phyloP scores from a whole-genome alignment of 2,329 filamentous ascomycete species.

The Thielaviopsis ethacetica region DNA sequence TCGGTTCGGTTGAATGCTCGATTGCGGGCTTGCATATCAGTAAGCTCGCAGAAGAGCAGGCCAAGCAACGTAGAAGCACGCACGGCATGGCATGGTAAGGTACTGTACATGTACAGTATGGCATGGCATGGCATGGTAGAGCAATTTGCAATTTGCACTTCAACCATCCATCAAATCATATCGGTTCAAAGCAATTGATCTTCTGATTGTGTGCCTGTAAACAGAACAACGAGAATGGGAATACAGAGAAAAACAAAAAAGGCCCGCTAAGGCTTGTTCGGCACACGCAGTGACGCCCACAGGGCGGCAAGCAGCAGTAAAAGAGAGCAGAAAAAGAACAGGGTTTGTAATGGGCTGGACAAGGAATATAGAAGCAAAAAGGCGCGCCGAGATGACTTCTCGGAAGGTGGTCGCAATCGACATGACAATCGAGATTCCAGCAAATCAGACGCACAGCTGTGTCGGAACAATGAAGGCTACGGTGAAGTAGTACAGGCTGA shows the following conservation, averaged over 20 bases:
- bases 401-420: no score
- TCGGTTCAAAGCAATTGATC: background rate
- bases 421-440: background rate
- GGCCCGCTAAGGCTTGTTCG: no score
- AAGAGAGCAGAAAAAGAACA: background rate
- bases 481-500: no score
- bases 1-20: no score
- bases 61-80: no score
- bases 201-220: background rate
- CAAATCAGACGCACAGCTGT: background rate
- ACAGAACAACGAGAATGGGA: background rate
- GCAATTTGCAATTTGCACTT: no score
- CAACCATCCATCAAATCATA: no score
- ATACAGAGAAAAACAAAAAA: background rate
- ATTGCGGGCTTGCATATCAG: no score
- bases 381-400: background rate
- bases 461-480: background rate
- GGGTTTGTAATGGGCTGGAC: background rate
- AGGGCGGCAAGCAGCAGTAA: background rate
- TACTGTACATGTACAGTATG: no score
- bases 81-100: no score
- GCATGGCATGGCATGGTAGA: no score
- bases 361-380: background rate
- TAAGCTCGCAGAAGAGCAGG: no score
- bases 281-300: background rate